A percentile compares a stretch with the other conserved stretches of the same genome.
phyloP scores from a whole-genome alignment of 23 red algal genomes.

The Chondrus crispus region DNA sequence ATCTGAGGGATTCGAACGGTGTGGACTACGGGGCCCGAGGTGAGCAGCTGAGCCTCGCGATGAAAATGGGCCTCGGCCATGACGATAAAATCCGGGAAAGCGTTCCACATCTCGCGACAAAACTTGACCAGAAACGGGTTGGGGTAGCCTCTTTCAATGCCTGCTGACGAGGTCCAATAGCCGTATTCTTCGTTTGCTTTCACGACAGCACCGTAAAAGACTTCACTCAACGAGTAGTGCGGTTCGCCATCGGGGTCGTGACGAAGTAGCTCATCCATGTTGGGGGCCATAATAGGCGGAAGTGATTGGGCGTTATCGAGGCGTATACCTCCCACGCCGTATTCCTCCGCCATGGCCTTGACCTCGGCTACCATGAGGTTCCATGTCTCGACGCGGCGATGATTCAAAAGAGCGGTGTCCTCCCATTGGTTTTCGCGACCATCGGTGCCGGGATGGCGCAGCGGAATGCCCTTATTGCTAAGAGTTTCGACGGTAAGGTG shows the following conservation, averaged over 20 bases:
- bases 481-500: slow-evolving; percentile 75
- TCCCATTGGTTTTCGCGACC: slow-evolving; percentile 92
- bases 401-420: slow-evolving; percentile 89
- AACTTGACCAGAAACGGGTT: slow-evolving; percentile 97
- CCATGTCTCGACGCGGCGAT: slow-evolving; percentile 93
- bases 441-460: slow-evolving; percentile 96
- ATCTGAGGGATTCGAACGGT: slow-evolving; percentile 87
- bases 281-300: slow-evolving; percentile 77
- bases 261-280: slow-evolving; percentile 81
- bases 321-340: slow-evolving; percentile 86
- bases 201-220: slow-evolving; percentile 82
- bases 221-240: slow-evolving; percentile 90
- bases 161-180: slow-evolving; percentile 90
- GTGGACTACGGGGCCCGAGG: slow-evolving; percentile 74
- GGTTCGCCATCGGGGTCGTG: slow-evolving; percentile 82
- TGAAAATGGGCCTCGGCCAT: slow-evolving; percentile 96
- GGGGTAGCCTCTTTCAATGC: slow-evolving; percentile 80
- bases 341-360: slow-evolving; percentile 62
- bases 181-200: slow-evolving; percentile 89
- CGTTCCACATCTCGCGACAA: slow-evolving; percentile 88
- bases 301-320: slow-evolving; percentile 96
- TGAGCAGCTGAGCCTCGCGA: slow-evolving; percentile 79
- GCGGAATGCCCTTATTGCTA: slow-evolving; percentile 59
- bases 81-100: slow-evolving; percentile 78
- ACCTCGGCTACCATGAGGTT: slow-evolving; percentile 84